These are phyloP conservation scores for Termitomyces titanicus DNA, from an alignment of 768 basidiomycete species.

Conservation along the genomic window DNA sequence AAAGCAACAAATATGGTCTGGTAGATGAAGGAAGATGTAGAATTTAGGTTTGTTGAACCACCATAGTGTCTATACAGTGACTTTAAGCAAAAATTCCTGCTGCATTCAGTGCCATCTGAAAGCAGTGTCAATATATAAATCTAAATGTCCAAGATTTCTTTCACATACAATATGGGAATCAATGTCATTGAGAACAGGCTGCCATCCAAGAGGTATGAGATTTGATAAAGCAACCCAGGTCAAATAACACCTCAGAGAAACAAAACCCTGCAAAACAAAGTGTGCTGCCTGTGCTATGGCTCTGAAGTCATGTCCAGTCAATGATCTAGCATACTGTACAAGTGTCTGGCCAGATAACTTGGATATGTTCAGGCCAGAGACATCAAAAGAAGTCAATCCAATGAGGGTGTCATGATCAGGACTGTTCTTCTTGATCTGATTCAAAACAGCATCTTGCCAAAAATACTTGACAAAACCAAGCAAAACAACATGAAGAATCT, in stretches of 20 bases:
- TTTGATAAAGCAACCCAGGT: too few relatives aligned
- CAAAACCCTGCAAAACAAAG: constrained; percentile 28
- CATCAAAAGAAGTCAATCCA: constrained; percentile 25
- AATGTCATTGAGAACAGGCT: too few relatives aligned
- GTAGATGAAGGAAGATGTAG: too few relatives aligned
- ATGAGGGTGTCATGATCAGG: constrained; percentile 20
- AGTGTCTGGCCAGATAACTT: constrained; percentile 27
- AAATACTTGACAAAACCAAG: constrained; percentile 45
- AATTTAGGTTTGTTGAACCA: too few relatives aligned
- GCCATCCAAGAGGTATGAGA: too few relatives aligned
- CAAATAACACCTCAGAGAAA: constrained; percentile 9
- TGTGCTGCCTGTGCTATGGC: constrained; percentile 27
- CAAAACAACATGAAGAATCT: constrained; percentile 39
- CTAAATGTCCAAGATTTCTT: too few relatives aligned
- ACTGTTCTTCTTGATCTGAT: constrained; percentile 19
- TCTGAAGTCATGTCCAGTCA: constrained; percentile 29
- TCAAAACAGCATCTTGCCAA: constrained; percentile 35
- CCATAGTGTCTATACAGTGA: too few relatives aligned
- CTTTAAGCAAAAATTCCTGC: too few relatives aligned
- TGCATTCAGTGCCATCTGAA: too few relatives aligned
- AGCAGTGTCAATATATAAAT: too few relatives aligned
- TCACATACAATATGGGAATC: too few relatives aligned
- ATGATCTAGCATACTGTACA: constrained; percentile 30
- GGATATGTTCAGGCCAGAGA: constrained; percentile 22
- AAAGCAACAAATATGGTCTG: too few relatives aligned